phyloP scores from a whole-genome alignment of 2,329 filamentous ascomycete species.

The Aspergillus sp. region DNA sequence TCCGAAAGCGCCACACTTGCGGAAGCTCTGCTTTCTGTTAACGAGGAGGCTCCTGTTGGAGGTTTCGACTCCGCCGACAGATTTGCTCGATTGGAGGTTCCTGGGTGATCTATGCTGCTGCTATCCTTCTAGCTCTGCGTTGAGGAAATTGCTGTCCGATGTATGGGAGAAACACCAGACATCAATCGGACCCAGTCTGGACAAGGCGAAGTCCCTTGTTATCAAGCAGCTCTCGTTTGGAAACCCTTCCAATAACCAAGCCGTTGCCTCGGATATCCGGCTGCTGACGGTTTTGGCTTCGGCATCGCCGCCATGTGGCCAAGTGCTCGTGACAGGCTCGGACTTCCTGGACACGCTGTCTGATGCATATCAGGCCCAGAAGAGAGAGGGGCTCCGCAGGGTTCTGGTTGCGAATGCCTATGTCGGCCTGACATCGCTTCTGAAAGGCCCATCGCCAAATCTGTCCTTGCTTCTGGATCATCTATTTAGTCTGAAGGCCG shows the following conservation, averaged over 20 bases:
- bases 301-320: slow-evolving; percentile 36
- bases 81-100: slow-evolving; percentile 56
- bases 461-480: slow-evolving; percentile 71
- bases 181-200: slow-evolving; percentile 25
- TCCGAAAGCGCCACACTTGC: slow-evolving; percentile 41
- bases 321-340: slow-evolving; percentile 68
- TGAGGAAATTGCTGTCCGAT: slow-evolving; percentile 44
- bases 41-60: slow-evolving; percentile 48
- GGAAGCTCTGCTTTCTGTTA: slow-evolving; percentile 57
- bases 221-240: slow-evolving; percentile 21
- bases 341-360: slow-evolving; percentile 73
- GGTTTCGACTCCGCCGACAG: slow-evolving; percentile 32
- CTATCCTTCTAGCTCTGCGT: slow-evolving; percentile 55
- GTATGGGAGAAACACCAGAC: slow-evolving; percentile 33
- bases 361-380: slow-evolving; percentile 41
- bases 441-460: slow-evolving; percentile 58
- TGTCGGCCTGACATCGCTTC: slow-evolving; percentile 61
- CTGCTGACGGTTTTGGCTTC: slow-evolving; percentile 32
- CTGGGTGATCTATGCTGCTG: slow-evolving; percentile 58
- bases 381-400: slow-evolving; percentile 53
- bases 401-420: slow-evolving; percentile 65
- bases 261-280: slow-evolving; percentile 21
- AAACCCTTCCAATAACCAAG: slow-evolving; percentile 7
- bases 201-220: slow-evolving; percentile 25
- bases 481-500: slow-evolving; percentile 67